Conservation (phyloP, 2,329 filamentous ascomycete species). For the Meredithiella fracta region DNA sequence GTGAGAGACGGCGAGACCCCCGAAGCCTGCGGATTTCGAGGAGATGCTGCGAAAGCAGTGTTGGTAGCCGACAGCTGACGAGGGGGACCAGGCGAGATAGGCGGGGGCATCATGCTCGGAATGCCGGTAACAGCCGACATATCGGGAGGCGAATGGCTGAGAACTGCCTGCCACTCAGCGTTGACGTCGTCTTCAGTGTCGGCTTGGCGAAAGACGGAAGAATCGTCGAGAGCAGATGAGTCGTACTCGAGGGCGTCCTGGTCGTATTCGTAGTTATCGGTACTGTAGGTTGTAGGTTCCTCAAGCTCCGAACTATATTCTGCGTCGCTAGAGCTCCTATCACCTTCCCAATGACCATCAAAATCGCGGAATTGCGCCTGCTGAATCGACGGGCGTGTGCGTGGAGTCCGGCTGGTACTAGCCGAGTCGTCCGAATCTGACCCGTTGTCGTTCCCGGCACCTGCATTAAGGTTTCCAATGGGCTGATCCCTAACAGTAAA, state of each 20-base stretch:
- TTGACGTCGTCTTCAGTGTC: constrained; percentile 5
- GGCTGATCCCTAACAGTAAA: constrained; percentile 3
- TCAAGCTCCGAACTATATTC: background rate
- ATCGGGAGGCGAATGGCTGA: background rate
- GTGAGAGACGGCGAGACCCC: constrained; percentile 6
- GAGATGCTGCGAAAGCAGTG: constrained; percentile 1
- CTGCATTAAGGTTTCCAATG: background rate
- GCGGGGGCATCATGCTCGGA: background rate
- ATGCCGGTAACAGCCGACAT: background rate
- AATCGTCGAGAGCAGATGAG: background rate
- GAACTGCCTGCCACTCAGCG: constrained; percentile 9
- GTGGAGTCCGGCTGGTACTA: constrained; percentile 7
- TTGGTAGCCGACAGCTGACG: constrained; percentile 6
- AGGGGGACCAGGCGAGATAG: background rate
- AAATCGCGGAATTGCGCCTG: constrained; percentile 7
- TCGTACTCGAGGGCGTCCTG: constrained; percentile 1
- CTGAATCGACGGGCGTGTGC: constrained; percentile 3
- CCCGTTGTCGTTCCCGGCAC: no score
- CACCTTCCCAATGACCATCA: constrained; percentile 7
- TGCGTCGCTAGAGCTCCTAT: background rate
- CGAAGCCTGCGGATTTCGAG: background rate
- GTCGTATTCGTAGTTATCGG: constrained; percentile 2
- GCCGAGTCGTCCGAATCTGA: constrained; percentile 4
- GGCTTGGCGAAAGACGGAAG: constrained; percentile 1
- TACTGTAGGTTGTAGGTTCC: background rate